Evolutionary conservation across 1,284 basidiomycete genomes (phyloP).

Genomic region (Rhodotorula sp.): DNA sequence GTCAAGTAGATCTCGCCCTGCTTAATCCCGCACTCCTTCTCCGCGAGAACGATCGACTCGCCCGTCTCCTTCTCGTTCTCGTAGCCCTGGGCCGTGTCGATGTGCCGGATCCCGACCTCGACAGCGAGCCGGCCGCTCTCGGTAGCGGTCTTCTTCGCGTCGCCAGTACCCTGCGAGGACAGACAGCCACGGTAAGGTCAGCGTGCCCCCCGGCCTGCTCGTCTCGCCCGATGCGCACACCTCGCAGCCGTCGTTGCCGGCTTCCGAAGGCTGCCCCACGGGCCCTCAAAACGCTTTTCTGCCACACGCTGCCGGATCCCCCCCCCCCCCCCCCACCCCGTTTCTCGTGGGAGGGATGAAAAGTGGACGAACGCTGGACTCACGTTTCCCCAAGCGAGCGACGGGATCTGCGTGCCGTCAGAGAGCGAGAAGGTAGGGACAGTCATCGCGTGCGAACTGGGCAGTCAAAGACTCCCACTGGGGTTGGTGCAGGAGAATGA

Average conservation of each 20-base stretch:
- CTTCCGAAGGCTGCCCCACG: no score
- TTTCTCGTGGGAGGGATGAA: no score
- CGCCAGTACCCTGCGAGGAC: conserved; percentile 34
- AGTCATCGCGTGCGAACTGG: conserved; percentile 4
- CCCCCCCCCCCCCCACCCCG: no score
- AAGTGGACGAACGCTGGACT: not conserved
- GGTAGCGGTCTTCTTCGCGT: conserved; percentile 33
- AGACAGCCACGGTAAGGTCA: no score
- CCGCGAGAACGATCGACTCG: conserved; percentile 23
- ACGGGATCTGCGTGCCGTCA: conserved; percentile 38
- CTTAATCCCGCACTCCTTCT: conserved; percentile 11
- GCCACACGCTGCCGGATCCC: no score
- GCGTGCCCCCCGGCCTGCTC: no score
- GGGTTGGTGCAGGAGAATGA: not conserved
- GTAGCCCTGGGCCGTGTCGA: conserved; percentile 42
- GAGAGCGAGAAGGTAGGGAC: conserved; percentile 32
- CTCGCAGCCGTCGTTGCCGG: no score
- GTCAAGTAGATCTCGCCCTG: conserved; percentile 33
- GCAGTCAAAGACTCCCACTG: not conserved
- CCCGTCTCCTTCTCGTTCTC: conserved; percentile 38
- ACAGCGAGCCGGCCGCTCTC: conserved; percentile 31
- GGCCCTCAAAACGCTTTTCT: no score
- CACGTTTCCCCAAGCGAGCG: conserved; percentile 35
- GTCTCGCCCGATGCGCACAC: no score
- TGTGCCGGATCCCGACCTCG: conserved; percentile 33